Evolutionary conservation across 768 basidiomycete species (phyloP).

Genomic region (Multifurca ochricompacta): DNA sequence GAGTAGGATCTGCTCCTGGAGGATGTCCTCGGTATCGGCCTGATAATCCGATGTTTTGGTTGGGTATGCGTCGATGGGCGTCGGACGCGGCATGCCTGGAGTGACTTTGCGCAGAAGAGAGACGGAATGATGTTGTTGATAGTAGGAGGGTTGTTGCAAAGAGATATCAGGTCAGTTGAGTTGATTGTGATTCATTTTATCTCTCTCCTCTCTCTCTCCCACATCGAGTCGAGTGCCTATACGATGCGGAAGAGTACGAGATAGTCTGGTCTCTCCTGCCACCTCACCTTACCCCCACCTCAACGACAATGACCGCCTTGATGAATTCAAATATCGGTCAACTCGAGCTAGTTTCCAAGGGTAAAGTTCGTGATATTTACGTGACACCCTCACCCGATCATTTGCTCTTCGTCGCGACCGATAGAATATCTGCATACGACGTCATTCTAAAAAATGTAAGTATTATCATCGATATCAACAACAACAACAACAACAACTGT

Average conservation of each 20-base stretch:
- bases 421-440: conserved; percentile 96
- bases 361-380: conserved; percentile 98
- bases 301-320: conserved; percentile 30
- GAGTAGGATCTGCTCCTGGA: conserved; percentile 47
- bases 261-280: neutral
- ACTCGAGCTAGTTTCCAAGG: conserved; percentile 70
- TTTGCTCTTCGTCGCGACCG: conserved; percentile 89
- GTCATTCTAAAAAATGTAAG: conserved; percentile 84
- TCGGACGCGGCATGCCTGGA: conserved; percentile 23
- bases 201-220: too few relatives aligned
- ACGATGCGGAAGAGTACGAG: neutral
- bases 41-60: conserved; percentile 60
- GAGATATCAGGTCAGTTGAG: too few relatives aligned
- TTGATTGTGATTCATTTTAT: too few relatives aligned
- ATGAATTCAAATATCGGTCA: conserved; percentile 50
- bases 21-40: conserved; percentile 54
- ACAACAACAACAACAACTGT: too few relatives aligned
- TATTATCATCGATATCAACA: too few relatives aligned
- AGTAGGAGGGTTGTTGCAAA: too few relatives aligned
- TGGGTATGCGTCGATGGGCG: conserved; percentile 49
- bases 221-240: neutral
- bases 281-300: neutral
- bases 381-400: conserved; percentile 56
- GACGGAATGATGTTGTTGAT: neutral
- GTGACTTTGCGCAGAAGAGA: neutral